Evolutionary conservation across 148 eudicot species (phyloP), one percentile per base, ranked within the genome.

Genomic region (Fagopyrum tataricum): DNA sequence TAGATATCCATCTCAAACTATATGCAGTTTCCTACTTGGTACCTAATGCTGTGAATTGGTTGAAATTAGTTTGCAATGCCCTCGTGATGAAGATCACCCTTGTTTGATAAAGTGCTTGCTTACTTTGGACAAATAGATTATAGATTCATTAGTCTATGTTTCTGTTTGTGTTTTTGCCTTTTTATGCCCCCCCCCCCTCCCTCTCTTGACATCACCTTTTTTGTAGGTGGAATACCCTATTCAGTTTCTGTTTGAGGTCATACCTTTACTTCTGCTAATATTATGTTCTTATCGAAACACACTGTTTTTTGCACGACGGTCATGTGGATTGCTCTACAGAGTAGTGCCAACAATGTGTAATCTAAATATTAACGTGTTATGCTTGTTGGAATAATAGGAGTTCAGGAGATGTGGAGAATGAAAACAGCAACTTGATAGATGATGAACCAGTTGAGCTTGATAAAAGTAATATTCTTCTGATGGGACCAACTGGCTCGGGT

Each of bases 401-500:
- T 39, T 72, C 74, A 24, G 62, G 46, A 72, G 74, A 49, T 51
- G 15, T 20, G 9, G 74, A 52, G 53, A 72, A 52, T 52, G 74
- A 18, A 4, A 72, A 72, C n/a, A 24, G 24, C 43, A 39, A 39
- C 62, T 44, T 49, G 64, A 6, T 53, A 40, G 74, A 72, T 49
- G 74, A 72, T 2, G 74, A 72, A 18, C 64, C 18, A 24, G 74
- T 72, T 17, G 74, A 72, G 61, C 44, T 72, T 12, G 74, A 72
- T 62, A 72, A 72, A 53, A 72, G 74, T 52, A 72, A 72, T 72
- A 72, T 72, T 72, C 74, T 72, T 14, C 64, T 72, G 44, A 72
- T 72, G 74, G 74, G 74, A 72, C 74, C 74, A 48, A 72, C 74
- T 12, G 74, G 74, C 42, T 72, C 74, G 53, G 74, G 74, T 72